Conservation (phyloP, 768 basidiomycete species). For the Termitomyces titanicus region DNA sequence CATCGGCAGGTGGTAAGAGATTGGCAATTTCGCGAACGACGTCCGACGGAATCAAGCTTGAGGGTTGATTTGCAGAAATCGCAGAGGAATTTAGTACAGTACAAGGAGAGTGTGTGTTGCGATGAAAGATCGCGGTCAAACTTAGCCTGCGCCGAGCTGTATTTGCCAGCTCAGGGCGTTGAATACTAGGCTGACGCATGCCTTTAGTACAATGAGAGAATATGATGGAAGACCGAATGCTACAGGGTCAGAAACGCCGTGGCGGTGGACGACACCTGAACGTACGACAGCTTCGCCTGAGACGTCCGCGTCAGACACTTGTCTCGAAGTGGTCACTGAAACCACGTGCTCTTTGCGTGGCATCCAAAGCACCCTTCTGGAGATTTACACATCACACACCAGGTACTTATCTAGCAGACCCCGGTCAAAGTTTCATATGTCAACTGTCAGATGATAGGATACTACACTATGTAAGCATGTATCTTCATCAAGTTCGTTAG, state of each 20-base stretch:
- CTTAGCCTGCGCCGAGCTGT: constrained; percentile 21
- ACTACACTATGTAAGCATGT: too few species aligned
- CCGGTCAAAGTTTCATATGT: too few species aligned
- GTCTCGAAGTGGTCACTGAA: too few species aligned
- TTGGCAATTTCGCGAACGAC: constrained; percentile 36
- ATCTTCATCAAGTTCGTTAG: too few species aligned
- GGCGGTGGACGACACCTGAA: neutral
- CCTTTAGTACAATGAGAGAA: neutral
- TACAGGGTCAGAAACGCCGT: too few species aligned
- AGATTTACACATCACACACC: too few species aligned
- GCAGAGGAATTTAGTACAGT: constrained; percentile 20
- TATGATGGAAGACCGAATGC: neutral
- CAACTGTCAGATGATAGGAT: too few species aligned
- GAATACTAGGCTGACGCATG: neutral
- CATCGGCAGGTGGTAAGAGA: constrained; percentile 30
- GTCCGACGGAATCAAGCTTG: constrained; percentile 34
- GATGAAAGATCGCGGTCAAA: constrained; percentile 29
- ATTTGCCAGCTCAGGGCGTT: constrained; percentile 8
- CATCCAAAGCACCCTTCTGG: too few species aligned
- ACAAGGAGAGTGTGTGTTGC: constrained; percentile 28
- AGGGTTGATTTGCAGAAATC: constrained; percentile 18
- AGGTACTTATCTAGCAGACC: too few species aligned
- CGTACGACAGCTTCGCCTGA: neutral
- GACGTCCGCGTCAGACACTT: too few species aligned
- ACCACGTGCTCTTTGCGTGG: neutral